These are phyloP conservation scores for Digitaria exilis DNA, from an alignment of 202 grass and related monocot species.

Conservation along the genomic window DNA sequence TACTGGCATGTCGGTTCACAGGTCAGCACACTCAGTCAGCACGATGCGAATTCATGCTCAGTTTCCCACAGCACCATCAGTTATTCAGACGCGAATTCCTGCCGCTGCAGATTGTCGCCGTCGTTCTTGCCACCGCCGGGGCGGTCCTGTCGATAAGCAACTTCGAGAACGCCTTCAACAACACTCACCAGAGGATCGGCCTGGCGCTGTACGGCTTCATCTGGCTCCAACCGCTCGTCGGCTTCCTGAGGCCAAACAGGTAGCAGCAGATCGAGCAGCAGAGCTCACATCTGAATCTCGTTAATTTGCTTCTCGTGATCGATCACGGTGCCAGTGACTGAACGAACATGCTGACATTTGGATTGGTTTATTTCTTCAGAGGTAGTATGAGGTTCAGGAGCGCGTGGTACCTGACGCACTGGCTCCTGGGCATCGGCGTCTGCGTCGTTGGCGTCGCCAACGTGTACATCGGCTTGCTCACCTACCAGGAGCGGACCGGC, in stretches of 20 bases:
- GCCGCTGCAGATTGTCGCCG: conserved; percentile 56
- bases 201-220: conserved; percentile 79
- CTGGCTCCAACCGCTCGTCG: conserved; percentile 85
- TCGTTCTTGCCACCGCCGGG: conserved; percentile 71
- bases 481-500: conserved; percentile 69
- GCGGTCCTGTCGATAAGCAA: conserved; percentile 77
- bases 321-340: background rate
- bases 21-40: too few species aligned
- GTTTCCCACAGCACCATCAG: background rate
- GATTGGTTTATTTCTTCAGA: conserved; percentile 38
- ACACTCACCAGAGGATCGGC: conserved; percentile 87
- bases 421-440: conserved; percentile 61
- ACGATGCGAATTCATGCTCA: too few species aligned
- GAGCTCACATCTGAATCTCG: background rate
- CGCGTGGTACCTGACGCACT: conserved; percentile 84
- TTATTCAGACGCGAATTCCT: background rate
- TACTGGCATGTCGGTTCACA: conserved; percentile 78
- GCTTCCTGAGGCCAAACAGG: conserved; percentile 84
- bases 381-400: conserved; percentile 62
- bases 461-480: conserved; percentile 77
- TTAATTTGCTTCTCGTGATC: background rate
- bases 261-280: background rate
- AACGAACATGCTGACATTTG: background rate
- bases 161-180: conserved; percentile 96
- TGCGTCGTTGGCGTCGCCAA: conserved; percentile 81